Evolutionary conservation across 805 yeast species (phyloP).

Genomic region (Starmera quercuum): DNA sequence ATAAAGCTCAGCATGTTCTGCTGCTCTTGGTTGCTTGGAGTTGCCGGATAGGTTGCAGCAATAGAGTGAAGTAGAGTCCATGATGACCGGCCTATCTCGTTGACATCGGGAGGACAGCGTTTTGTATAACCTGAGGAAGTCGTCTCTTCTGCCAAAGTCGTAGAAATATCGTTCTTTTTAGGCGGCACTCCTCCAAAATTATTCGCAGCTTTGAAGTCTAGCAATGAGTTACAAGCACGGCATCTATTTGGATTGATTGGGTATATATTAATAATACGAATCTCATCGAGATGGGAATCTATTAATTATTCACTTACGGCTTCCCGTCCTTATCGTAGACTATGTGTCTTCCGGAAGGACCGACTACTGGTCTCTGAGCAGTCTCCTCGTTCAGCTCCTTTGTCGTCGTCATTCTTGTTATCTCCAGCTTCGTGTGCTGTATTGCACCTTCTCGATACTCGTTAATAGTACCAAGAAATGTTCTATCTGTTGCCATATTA

Average conservation of each 20-base stretch:
- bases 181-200: slow-evolving; percentile 2
- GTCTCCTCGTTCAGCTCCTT: not conserved
- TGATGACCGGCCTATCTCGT: slow-evolving; percentile 69
- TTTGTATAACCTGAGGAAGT: slow-evolving; percentile 23
- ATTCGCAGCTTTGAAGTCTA: slow-evolving; percentile 69
- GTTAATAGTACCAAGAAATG: no score
- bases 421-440: no score
- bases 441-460: no score
- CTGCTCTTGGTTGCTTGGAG: slow-evolving; percentile 56
- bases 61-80: slow-evolving; percentile 91
- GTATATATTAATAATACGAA: slow-evolving; percentile 4
- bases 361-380: slow-evolving; percentile 32
- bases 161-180: slow-evolving; percentile 9
- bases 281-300: not conserved
- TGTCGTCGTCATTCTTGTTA: no score
- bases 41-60: slow-evolving; percentile 82
- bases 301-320: slow-evolving; percentile 54
- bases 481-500: no score
- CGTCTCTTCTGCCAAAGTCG: slow-evolving; percentile 10
- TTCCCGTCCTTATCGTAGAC: slow-evolving; percentile 84
- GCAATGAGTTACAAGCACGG: slow-evolving; percentile 77
- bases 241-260: slow-evolving; percentile 32
- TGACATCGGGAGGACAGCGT: slow-evolving; percentile 84
- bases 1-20: slow-evolving; percentile 65
- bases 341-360: slow-evolving; percentile 59